Conservation (phyloP, 176 grass and related monocot species). For the Musa schizocarpa region DNA sequence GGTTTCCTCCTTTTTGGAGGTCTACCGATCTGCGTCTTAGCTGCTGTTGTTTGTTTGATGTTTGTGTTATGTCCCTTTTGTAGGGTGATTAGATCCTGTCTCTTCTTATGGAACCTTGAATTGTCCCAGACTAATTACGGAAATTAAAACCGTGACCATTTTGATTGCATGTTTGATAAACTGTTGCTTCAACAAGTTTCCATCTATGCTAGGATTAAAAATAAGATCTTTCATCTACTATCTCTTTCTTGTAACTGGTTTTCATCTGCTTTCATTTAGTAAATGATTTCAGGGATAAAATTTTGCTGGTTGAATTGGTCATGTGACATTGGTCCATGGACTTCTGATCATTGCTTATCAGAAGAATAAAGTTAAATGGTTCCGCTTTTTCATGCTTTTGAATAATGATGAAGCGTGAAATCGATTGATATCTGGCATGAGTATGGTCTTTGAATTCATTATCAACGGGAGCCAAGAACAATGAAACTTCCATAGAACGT, state of each 20-base stretch:
- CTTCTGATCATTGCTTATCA: neutral
- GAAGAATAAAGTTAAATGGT: too few relatives aligned
- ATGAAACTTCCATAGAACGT: too few relatives aligned
- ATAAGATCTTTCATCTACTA: neutral
- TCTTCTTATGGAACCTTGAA: too few relatives aligned
- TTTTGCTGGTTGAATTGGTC: neutral
- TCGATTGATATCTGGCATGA: too few relatives aligned
- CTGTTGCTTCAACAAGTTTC: neutral
- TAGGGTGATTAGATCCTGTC: neutral
- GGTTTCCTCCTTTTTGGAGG: neutral
- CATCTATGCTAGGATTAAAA: neutral
- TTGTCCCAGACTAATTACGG: too few relatives aligned
- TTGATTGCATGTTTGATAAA: neutral
- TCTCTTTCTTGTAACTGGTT: neutral
- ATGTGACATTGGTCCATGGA: neutral
- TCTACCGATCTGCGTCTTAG: neutral
- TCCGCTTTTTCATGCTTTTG: too few relatives aligned
- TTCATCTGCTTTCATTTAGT: neutral
- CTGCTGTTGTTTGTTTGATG: neutral
- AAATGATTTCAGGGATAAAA: neutral
- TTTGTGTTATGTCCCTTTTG: neutral
- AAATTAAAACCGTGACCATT: neutral
- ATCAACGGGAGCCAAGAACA: too few relatives aligned
- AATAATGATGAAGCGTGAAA: too few relatives aligned
- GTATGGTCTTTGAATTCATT: too few relatives aligned